Percentiles rank a stretch among this genome's conserved stretches.
Conservation (phyloP, 768 basidiomycete genomes). For the Rhizopogon vulgaris region DNA sequence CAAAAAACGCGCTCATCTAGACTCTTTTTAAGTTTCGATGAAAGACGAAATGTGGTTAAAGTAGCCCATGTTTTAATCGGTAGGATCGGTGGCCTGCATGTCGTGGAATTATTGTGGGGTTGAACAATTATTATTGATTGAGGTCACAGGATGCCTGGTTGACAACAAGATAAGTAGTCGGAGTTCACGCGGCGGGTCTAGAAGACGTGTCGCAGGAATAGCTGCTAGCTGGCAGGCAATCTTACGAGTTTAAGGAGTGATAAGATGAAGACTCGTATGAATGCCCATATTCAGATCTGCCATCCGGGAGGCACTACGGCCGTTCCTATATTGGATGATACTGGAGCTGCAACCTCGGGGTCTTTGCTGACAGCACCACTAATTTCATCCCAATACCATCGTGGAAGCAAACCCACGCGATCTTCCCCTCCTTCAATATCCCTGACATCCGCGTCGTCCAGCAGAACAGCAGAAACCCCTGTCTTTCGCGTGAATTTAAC, state of each 20-base stretch:
- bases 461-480: constrained; percentile 45
- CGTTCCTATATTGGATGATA: not conserved
- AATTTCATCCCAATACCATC: constrained; percentile 52
- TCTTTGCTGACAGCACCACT: not conserved
- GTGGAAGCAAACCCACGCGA: constrained; percentile 73
- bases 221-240: not conserved
- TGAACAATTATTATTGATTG: not conserved
- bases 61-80: not conserved
- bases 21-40: constrained; percentile 3
- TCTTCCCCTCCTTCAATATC: constrained; percentile 67
- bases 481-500: constrained; percentile 53
- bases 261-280: constrained; percentile 9
- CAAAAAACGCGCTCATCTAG: not conserved
- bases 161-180: constrained; percentile 3
- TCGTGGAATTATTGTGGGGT: not conserved
- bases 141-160: not conserved
- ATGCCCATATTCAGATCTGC: constrained; percentile 16
- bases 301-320: constrained; percentile 12
- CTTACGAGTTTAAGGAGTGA: constrained; percentile 6
- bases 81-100: not conserved
- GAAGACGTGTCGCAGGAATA: constrained; percentile 4
- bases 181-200: constrained; percentile 23
- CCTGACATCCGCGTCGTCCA: constrained; percentile 43
- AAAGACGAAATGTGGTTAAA: not conserved
- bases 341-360: not conserved